Conservation (phyloP, 768 basidiomycete species). For the Boletus rubroflammeus region DNA sequence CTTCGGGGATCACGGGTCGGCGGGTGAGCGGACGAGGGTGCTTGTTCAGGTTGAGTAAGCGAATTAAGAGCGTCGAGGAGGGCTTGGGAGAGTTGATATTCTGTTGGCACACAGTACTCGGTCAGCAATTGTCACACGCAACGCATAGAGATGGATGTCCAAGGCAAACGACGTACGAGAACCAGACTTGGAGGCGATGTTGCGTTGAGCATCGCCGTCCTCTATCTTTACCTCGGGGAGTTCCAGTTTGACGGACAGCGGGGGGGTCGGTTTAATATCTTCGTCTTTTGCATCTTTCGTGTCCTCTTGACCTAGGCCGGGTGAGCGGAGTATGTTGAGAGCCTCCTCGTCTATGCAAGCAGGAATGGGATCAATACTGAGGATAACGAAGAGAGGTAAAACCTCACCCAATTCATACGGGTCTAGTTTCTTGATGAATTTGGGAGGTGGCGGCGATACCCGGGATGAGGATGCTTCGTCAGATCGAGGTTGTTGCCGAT, state of each 20-base stretch:
- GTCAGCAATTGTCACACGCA: background rate
- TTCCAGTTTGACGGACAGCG: slow-evolving; percentile 8
- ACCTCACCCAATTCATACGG: slow-evolving; percentile 27
- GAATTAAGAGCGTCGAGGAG: slow-evolving; percentile 13
- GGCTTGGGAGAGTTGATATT: slow-evolving; percentile 11
- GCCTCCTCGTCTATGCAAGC: slow-evolving; percentile 24
- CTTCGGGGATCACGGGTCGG: background rate
- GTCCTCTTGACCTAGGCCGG: slow-evolving; percentile 2
- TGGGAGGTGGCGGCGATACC: slow-evolving; percentile 3
- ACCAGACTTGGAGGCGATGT: background rate
- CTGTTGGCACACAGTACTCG: background rate
- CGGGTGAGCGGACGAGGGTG: background rate
- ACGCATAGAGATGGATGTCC: background rate
- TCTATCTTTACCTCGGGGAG: slow-evolving; percentile 5
- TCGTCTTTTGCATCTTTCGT: background rate
- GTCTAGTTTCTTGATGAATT: slow-evolving; percentile 27
- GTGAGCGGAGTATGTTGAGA: slow-evolving; percentile 8
- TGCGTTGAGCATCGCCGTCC: background rate
- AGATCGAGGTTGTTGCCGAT: background rate
- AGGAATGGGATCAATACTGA: background rate
- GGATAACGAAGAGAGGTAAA: background rate
- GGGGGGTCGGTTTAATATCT: background rate
- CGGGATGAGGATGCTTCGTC: background rate
- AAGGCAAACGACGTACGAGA: background rate
- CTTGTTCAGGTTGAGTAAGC: background rate